Evolutionary conservation across 495 filamentous ascomycete genomes (phyloP).

Genomic region (Durotheca rogersii): DNA sequence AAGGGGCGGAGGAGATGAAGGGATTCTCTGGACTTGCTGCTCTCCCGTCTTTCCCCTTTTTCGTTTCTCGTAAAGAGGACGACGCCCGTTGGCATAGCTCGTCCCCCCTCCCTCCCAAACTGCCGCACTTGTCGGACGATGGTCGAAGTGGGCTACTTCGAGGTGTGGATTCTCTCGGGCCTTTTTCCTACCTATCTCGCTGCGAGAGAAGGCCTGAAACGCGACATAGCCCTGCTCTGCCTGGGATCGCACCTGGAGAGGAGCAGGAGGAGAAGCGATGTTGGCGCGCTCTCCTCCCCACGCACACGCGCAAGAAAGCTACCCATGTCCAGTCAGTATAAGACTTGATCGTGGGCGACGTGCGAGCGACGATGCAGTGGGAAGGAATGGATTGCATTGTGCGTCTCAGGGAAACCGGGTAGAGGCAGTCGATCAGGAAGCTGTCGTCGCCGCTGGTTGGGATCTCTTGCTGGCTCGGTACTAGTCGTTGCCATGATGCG

Average conservation of each 20-base stretch:
- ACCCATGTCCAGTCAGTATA: too few relatives aligned
- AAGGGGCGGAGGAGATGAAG: background rate
- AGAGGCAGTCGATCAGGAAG: background rate
- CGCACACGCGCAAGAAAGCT: too few relatives aligned
- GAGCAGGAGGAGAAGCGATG: too few relatives aligned
- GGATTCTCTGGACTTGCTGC: background rate
- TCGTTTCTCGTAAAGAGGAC: constrained; percentile 5
- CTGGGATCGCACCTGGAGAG: too few relatives aligned
- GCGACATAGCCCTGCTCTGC: constrained; percentile 18
- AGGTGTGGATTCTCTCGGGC: constrained; percentile 6
- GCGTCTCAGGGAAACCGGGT: background rate
- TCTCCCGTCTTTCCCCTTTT: constrained; percentile 6
- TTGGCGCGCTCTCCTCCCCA: background rate
- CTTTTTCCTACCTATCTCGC: background rate
- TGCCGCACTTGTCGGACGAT: constrained; percentile 21
- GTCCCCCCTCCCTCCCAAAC: constrained; percentile 16
- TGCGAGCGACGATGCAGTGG: too few relatives aligned
- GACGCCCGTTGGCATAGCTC: too few relatives aligned
- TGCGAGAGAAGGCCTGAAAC: constrained; percentile 25
- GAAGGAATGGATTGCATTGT: background rate
- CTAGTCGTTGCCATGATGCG: too few relatives aligned
- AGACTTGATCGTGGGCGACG: too few relatives aligned
- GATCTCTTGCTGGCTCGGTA: background rate
- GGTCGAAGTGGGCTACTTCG: constrained; percentile 14
- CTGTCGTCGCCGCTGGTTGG: too few relatives aligned